Evolutionary conservation across 2,329 filamentous ascomycete genomes (phyloP), one percentile per base, ranked within the genome.

Genomic region (Emydomyces testavorans): DNA sequence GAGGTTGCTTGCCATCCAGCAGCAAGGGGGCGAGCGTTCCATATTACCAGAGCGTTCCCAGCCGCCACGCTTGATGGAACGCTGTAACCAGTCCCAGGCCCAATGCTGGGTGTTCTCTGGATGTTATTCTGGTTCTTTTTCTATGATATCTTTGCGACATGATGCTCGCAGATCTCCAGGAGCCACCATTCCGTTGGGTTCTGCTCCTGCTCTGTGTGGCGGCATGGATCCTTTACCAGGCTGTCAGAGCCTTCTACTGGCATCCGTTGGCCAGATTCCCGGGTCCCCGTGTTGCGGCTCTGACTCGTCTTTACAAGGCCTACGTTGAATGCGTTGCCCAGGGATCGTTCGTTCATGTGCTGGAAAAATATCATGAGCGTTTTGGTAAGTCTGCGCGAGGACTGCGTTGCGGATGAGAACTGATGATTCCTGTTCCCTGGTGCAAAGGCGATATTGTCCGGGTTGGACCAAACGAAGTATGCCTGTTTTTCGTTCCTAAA

Each of bases 231-330:
- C 4, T 26, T 16, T 21, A 41, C 24, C 36, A 34, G n/a, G 21
- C 20, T 8, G 6, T 55, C 16, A 57, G 58, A 32, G 48, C 54
- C 31, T 49, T 60, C 11, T 55, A 52, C 36, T 53, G 58, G 16
- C 54, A 55, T 32, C 57, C 57, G 3, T 44, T 60, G 15, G 53
- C 56, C 20, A 55, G 50, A 23, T 58, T 58, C 31, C 57, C 57
- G 15, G 57, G 57, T 3, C 57, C 57, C 23, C 57, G 53, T 20
- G 45, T 53, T 34, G 57, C 57, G 2, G 57, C 56, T 10, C 18
- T 53, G 10, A 57, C 52, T 28, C 36, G 46, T 29, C 55, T 52
- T 50, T 54, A 60, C 39, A 56, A 59, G 45, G 53, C 55, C 36
- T 60, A 60, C 48, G 56, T 56, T 26, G 56, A 59, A 36, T 36